A percentile compares a stretch with the other conserved stretches of the same genome.
These are phyloP conservation scores for Boletus sensibilis DNA, from an alignment of 768 basidiomycete species.

Conservation along the genomic window DNA sequence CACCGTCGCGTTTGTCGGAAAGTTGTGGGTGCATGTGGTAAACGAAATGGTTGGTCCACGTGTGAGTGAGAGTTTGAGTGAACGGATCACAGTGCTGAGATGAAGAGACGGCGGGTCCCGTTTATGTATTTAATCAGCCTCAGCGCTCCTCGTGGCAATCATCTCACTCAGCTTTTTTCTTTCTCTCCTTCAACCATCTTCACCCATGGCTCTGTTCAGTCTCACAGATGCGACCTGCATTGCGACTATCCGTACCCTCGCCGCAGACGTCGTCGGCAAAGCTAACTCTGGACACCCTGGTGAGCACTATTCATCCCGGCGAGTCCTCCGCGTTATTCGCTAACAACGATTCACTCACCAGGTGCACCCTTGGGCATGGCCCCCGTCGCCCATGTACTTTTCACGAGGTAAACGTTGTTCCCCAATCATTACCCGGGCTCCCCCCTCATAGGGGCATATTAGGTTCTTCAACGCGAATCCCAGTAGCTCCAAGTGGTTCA, in stretches of 20 bases:
- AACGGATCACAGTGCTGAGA: background rate
- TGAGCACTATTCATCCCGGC: background rate
- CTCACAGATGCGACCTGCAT: constrained; percentile 56
- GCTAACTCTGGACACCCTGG: constrained; percentile 96
- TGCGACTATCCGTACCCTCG: constrained; percentile 73
- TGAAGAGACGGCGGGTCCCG: background rate
- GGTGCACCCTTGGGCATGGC: constrained; percentile 96
- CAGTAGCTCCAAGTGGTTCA: constrained; percentile 88
- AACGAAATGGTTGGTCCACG: constrained; percentile 1
- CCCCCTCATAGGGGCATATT: background rate
- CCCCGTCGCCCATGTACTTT: constrained; percentile 76
- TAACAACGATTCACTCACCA: constrained; percentile 25
- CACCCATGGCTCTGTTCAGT: constrained; percentile 41
- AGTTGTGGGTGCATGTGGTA: constrained; percentile 65
- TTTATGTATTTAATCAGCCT: constrained; percentile 12
- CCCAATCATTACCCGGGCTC: background rate
- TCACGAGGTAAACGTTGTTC: constrained; percentile 52
- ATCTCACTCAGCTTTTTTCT: constrained; percentile 2
- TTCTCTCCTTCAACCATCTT: constrained; percentile 12
- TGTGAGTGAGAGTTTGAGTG: constrained; percentile 1
- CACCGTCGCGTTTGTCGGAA: constrained; percentile 63
- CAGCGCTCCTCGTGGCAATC: background rate
- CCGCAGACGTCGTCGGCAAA: constrained; percentile 75
- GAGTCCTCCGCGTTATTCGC: background rate
- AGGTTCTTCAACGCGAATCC: constrained; percentile 90